Conservation (phyloP, 805 yeast species). For the Barnettozyma sucrosica region DNA sequence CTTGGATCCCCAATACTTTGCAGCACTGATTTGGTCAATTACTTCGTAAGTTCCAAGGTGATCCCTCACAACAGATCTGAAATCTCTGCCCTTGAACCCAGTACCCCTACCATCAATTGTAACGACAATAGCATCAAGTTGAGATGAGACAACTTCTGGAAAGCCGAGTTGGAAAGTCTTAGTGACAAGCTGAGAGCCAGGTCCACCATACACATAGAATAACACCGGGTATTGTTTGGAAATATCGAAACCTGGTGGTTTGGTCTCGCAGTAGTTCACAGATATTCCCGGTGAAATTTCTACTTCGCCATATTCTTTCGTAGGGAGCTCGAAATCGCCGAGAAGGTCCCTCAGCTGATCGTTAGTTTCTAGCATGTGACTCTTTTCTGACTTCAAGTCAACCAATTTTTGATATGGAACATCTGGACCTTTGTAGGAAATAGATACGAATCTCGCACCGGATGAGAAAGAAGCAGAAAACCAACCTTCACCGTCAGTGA, state of each 20-base stretch:
- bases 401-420: constrained; percentile 75
- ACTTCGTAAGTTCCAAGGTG: constrained; percentile 79
- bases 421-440: constrained; percentile 72
- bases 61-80: constrained; percentile 76
- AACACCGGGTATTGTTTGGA: constrained; percentile 64
- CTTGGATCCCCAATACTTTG: constrained; percentile 57
- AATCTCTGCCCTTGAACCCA: constrained; percentile 76
- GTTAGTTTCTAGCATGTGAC: constrained; percentile 33
- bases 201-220: constrained; percentile 93
- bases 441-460: constrained; percentile 65
- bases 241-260: constrained; percentile 67
- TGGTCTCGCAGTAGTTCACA: constrained; percentile 68
- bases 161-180: constrained; percentile 57
- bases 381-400: constrained; percentile 38
- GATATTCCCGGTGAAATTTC: constrained; percentile 37
- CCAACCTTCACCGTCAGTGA: constrained; percentile 53
- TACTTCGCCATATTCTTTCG: constrained; percentile 44
- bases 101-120: constrained; percentile 98
- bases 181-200: constrained; percentile 81
- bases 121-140: constrained; percentile 77
- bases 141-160: constrained; percentile 72
- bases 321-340: constrained; percentile 49
- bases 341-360: constrained; percentile 35
- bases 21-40: constrained; percentile 81
- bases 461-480: constrained; percentile 70